Evolutionary conservation across 768 basidiomycete genomes (phyloP), one percentile per base, ranked within the genome.

Genomic region (Podaxis rugospora): DNA sequence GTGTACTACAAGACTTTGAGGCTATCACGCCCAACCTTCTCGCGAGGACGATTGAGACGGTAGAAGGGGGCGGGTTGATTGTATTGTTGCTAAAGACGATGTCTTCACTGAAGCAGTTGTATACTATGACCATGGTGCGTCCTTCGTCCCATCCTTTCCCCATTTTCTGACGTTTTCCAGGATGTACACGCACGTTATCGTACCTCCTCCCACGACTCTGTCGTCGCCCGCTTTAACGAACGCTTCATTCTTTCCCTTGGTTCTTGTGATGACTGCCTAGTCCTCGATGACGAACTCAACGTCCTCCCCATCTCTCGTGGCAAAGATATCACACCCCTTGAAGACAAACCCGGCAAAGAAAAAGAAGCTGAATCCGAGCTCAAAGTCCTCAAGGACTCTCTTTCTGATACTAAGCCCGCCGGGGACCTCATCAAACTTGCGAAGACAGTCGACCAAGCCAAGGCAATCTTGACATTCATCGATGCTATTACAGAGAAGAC

Each of bases 241-340:
- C 90, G 97, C 10, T 99, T 99, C 75, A 98, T 99, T 67, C 83
- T 99, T 16, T 99, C 97, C 18, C 86, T 99, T 18, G 94, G 94
- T 23, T 90, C 93, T 16, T 98, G 93, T 69, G 80, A 88, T 6
- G 93, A 96, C 69, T 98, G 96, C 67, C 80, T 99, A 1, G 87
- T 98, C 25, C 83, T 99, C 53, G 97, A 99, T 69, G 97, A 99
- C 69, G 97, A 99, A 73, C 85, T 99, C 47, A 98, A 98, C 70
- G 95, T 98, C 11, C 84, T 99, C 5, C 97, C 97, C 3, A 87
- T 99, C 21, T 98, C 95, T 3, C 88, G 88, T 28, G 96, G 92
- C 42, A 98, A 98, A 75, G 92, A 98, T 69, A 96, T 98, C 67
- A 76, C 77, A 1, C 84, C 90, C 0, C 71, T 93, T 21, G 73